A percentile compares a stretch with the other conserved stretches of the same genome.
These are phyloP conservation scores for Pouteria glomerata DNA, from an alignment of 148 eudicot species.

Conservation along the genomic window DNA sequence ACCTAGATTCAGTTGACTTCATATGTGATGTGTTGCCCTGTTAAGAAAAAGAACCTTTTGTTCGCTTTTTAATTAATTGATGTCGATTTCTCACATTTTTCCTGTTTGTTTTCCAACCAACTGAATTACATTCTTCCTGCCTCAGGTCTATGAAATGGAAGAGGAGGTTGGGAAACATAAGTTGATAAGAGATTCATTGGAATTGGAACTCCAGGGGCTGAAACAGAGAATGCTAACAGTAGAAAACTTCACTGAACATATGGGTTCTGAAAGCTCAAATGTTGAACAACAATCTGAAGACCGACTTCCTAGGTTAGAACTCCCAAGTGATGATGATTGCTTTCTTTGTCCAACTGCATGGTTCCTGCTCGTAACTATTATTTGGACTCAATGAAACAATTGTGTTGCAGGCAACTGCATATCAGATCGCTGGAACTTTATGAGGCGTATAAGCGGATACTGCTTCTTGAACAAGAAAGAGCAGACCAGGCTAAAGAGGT, in stretches of 20 bases:
- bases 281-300: conserved; percentile 20
- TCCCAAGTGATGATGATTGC: background rate
- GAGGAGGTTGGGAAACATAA: conserved; percentile 51
- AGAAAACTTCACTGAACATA: conserved; percentile 41
- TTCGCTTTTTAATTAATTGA: background rate
- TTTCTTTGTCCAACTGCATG: background rate
- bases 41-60: background rate
- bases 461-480: conserved; percentile 40
- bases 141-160: conserved; percentile 58
- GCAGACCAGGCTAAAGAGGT: conserved; percentile 49
- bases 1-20: background rate
- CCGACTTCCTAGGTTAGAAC: conserved; percentile 36
- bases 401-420: conserved; percentile 30
- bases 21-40: background rate
- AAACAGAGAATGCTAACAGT: conserved; percentile 44
- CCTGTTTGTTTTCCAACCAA: conserved; percentile 7
- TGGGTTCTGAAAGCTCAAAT: conserved; percentile 26
- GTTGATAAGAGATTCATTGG: conserved; percentile 41
- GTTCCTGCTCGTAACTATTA: background rate
- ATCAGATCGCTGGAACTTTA: conserved; percentile 29
- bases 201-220: conserved; percentile 47
- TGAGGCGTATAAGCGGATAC: conserved; percentile 33
- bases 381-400: background rate
- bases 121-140: conserved; percentile 4
- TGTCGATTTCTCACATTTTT: background rate